phyloP scores from a whole-genome alignment of 106 monocot genomes.

The Ottelia alismoides region DNA sequence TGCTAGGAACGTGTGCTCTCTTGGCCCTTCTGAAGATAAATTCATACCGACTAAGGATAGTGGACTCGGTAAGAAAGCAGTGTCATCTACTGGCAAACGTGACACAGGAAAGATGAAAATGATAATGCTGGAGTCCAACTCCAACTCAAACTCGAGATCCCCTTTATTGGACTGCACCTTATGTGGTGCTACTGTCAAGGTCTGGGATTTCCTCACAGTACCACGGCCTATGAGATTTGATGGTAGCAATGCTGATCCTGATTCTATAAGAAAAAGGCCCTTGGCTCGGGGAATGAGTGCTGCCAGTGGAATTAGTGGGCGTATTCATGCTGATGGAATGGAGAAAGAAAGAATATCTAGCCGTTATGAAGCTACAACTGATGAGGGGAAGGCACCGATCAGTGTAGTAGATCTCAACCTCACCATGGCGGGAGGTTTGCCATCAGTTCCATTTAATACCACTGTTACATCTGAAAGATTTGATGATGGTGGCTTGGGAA shows the following conservation, averaged over 20 bases:
- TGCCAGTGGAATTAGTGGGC: slow-evolving; percentile 80
- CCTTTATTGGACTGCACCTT: slow-evolving; percentile 89
- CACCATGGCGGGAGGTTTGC: slow-evolving; percentile 68
- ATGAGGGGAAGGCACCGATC: slow-evolving; percentile 62
- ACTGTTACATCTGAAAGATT: slow-evolving; percentile 35
- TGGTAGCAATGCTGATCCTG: slow-evolving; percentile 33
- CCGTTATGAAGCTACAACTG: slow-evolving; percentile 50
- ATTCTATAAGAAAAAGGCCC: slow-evolving; percentile 39
- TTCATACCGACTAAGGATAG: slow-evolving; percentile 17
- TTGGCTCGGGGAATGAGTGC: slow-evolving; percentile 82
- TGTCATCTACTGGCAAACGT: slow-evolving; percentile 32
- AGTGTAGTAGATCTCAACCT: slow-evolving; percentile 82
- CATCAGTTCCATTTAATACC: slow-evolving; percentile 35
- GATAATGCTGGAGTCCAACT: slow-evolving; percentile 30
- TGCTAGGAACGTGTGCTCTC: slow-evolving; percentile 55
- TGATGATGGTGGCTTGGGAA: slow-evolving; percentile 54
- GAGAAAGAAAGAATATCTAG: slow-evolving; percentile 47
- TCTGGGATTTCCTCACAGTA: slow-evolving; percentile 62
- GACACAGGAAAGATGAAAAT: slow-evolving; percentile 47
- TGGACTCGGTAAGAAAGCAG: slow-evolving; percentile 29
- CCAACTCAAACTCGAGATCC: slow-evolving; percentile 43
- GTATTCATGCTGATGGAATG: slow-evolving; percentile 40
- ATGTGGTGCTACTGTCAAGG: slow-evolving; percentile 86
- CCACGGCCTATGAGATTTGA: slow-evolving; percentile 44
- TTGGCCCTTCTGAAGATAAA: slow-evolving; percentile 31